Conservation (phyloP, 768 basidiomycete genomes). For the Saitozyma sp. region DNA sequence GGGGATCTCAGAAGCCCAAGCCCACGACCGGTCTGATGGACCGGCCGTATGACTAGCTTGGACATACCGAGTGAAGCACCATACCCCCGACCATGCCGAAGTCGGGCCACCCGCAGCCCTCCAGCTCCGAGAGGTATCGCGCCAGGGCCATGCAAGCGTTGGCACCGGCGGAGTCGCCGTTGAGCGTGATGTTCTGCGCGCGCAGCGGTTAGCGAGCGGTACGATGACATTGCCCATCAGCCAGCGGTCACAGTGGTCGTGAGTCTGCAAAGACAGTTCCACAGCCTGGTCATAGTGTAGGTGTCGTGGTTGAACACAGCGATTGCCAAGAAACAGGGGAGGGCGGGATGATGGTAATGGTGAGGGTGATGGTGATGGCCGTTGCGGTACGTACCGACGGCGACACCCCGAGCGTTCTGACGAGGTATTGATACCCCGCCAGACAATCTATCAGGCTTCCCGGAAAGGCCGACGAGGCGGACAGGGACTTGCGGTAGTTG, state of each 20-base stretch:
- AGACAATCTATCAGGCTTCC: not conserved
- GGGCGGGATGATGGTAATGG: too few relatives aligned
- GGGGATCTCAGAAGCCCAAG: too few relatives aligned
- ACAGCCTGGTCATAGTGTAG: too few relatives aligned
- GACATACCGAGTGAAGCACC: not conserved
- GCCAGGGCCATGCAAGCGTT: not conserved
- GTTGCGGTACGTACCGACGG: too few relatives aligned
- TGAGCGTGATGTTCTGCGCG: not conserved
- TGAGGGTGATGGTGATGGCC: too few relatives aligned
- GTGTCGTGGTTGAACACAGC: too few relatives aligned
- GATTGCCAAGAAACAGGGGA: too few relatives aligned
- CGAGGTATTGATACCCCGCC: constrained; percentile 1
- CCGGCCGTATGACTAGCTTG: too few relatives aligned
- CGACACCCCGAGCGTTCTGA: not conserved
- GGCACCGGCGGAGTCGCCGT: not conserved
- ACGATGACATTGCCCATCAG: too few relatives aligned
- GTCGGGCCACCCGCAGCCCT: not conserved
- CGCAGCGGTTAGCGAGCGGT: not conserved
- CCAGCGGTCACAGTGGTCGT: too few relatives aligned
- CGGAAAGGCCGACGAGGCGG: not conserved
- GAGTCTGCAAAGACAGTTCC: too few relatives aligned
- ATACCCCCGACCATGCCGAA: not conserved
- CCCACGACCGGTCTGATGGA: too few relatives aligned
- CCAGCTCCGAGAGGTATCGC: not conserved
- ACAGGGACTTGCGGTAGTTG: not conserved